Base-by-base conservation (phyloP, 2,329 filamentous ascomycete genomes). In the Trichoderma aggressivum region DNA sequence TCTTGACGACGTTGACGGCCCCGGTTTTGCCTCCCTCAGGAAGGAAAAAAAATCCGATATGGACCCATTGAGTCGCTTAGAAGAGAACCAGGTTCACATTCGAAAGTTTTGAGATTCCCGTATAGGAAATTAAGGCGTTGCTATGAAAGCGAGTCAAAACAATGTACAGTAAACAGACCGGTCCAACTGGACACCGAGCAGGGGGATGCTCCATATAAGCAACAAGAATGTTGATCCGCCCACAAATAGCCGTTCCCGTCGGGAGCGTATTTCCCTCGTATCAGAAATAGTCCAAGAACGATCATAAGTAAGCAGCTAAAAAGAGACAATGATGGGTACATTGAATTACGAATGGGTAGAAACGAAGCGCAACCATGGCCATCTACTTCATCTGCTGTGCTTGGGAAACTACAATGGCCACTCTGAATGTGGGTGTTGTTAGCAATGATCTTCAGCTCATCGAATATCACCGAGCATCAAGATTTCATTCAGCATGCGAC, bases 171-270 rank as follows among this genome's bases (percentile, higher is more conserved):
- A 60, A n/a, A 26, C 5, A 21, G 8, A 18, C 7, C 47, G 21
- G 47, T 21, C 11, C 11, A 59, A 34, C 18, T 21, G 18, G 30
- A 16, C 18, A n/a, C 26, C 26, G 55, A 58, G 32, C 56, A 64
- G 60, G 60, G 39, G 47, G 12, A 36, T 4, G n/a, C 28, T 47
- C 65, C 21, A 14, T 43, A 26, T 34, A 60, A 47, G 39, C 47
- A 39, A 56, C 55, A 60, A 60, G 30, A 26, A 32, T 34, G 36
- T 21, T 68, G 65, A 68, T 68, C 65, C 55, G 65, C 55, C 65
- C 55, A 68, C 65, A 68, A 59, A 68, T 68, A 61, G 21, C 65
- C 56, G 56, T 69, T 53, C 36, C 65, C 65, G 65, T 50, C 55
- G 26, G 55, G 53, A 58, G 64, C 32, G 21, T 26, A 32, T 63